Conservation (phyloP, 2,329 filamentous ascomycete species). For the Paecilomyces sp. region DNA sequence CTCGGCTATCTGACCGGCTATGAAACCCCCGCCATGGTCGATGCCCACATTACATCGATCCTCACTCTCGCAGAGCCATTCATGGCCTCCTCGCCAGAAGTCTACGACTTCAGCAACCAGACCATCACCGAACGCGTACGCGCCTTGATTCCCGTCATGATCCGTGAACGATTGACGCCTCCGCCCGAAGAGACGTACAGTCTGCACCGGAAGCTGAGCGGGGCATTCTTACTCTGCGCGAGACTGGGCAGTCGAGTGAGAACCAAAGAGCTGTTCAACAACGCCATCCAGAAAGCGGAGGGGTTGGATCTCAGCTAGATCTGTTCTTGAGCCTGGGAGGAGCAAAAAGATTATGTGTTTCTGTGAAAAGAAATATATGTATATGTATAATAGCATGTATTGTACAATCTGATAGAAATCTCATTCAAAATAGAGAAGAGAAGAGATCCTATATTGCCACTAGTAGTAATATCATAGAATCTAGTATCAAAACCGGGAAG, state of each 20-base stretch:
- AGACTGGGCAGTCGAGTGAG: conserved; percentile 73
- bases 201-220: conserved; percentile 88
- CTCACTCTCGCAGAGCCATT: conserved; percentile 92
- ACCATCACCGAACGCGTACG: conserved; percentile 94
- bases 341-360: background rate
- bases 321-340: too few species aligned
- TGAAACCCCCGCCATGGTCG: conserved; percentile 77
- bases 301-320: conserved; percentile 9
- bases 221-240: conserved; percentile 88
- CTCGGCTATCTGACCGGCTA: conserved; percentile 89
- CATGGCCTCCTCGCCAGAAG: conserved; percentile 61
- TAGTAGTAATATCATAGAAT: background rate
- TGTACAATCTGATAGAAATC: background rate
- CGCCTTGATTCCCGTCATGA: conserved; percentile 83
- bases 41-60: conserved; percentile 83
- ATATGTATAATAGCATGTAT: background rate
- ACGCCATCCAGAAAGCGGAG: conserved; percentile 23
- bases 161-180: conserved; percentile 77
- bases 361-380: conserved; percentile 1
- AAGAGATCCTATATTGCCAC: background rate
- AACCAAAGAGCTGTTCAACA: conserved; percentile 69
- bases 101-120: conserved; percentile 90
- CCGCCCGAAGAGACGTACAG: conserved; percentile 97
- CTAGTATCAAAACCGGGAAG: background rate
- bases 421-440: background rate